phyloP scores from a whole-genome alignment of 2,329 filamentous ascomycete genomes.

The Colletotrichum spaethianum region DNA sequence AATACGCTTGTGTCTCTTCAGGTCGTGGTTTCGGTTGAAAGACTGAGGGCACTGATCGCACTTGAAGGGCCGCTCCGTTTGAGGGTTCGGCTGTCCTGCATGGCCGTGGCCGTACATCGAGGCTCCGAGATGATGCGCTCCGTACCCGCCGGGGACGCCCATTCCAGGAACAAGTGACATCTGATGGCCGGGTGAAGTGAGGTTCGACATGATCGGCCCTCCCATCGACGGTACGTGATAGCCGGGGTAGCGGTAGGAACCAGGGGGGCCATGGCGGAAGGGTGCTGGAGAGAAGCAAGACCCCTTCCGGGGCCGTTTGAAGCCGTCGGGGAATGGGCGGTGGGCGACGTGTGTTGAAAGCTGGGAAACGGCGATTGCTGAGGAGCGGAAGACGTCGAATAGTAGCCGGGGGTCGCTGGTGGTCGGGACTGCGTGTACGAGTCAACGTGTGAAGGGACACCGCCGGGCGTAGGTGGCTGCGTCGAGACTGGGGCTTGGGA shows the following conservation, averaged over 20 bases:
- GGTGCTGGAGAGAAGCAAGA: conserved; percentile 51
- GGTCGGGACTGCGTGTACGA: conserved; percentile 64
- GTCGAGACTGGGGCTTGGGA: conserved; percentile 58
- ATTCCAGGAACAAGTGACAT: conserved; percentile 79
- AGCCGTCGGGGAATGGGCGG: conserved; percentile 58
- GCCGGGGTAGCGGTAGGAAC: conserved; percentile 47
- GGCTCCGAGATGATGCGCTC: conserved; percentile 62
- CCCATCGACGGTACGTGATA: conserved; percentile 58
- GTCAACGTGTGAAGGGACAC: conserved; percentile 70
- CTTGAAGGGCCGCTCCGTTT: conserved; percentile 90
- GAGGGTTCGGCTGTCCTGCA: conserved; percentile 62
- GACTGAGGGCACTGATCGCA: conserved; percentile 93
- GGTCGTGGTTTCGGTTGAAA: conserved; percentile 96
- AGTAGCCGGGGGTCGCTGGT: conserved; percentile 73
- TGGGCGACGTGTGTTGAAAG: conserved; percentile 62
- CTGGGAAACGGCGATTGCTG: conserved; percentile 61
- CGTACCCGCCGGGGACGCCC: conserved; percentile 68
- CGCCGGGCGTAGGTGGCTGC: conserved; percentile 66
- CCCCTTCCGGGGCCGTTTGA: conserved; percentile 55
- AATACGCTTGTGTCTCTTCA: conserved; percentile 96
- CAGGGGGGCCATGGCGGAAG: conserved; percentile 62
- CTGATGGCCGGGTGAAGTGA: conserved; percentile 79
- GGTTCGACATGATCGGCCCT: conserved; percentile 82
- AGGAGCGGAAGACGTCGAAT: conserved; percentile 65
- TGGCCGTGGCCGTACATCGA: conserved; percentile 73